phyloP scores from a whole-genome alignment of 2,329 filamentous ascomycete species.

The Botrytis cinerea region DNA sequence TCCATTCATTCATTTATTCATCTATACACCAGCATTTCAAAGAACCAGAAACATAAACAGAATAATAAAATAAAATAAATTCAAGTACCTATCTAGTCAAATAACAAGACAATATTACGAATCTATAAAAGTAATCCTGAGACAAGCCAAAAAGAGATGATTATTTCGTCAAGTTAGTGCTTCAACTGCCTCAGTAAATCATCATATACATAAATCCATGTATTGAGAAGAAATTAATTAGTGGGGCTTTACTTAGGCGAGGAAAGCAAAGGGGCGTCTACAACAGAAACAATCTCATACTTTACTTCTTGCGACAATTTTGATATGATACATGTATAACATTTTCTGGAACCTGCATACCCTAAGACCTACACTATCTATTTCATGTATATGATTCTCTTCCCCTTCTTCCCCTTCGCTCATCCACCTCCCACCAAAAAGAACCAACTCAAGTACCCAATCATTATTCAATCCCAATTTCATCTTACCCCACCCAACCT shows the following conservation, averaged over 20 bases:
- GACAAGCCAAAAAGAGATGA: background rate
- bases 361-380: background rate
- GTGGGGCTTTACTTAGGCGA: constrained; percentile 7
- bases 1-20: too few relatives aligned
- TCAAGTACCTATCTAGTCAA: too few relatives aligned
- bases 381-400: constrained; percentile 1
- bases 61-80: too few relatives aligned
- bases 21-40: too few relatives aligned
- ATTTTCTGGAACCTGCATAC: background rate
- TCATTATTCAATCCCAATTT: constrained; percentile 17
- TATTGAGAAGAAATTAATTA: background rate
- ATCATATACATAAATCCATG: background rate
- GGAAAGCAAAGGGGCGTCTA: background rate
- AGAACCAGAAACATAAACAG: too few relatives aligned
- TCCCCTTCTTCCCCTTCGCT: background rate
- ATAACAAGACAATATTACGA: too few relatives aligned
- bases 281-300: background rate
- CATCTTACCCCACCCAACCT: background rate
- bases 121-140: too few relatives aligned
- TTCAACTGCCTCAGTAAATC: background rate
- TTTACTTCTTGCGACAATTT: background rate
- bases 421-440: background rate
- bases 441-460: background rate
- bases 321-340: background rate
- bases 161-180: background rate